Base-by-base conservation (phyloP, 768 basidiomycete genomes). In the Vararia minispora region DNA sequence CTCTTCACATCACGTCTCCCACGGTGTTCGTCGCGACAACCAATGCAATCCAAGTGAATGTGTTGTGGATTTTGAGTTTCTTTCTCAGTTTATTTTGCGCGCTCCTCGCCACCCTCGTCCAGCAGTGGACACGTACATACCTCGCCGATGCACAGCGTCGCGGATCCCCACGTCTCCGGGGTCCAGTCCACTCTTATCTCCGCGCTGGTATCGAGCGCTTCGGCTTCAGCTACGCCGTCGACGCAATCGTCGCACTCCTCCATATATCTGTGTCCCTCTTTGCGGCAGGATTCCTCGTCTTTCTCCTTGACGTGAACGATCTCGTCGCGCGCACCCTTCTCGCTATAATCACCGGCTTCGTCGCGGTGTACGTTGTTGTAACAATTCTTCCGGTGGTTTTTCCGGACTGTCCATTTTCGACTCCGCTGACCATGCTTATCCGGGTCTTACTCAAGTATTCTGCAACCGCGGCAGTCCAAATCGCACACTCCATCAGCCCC, bases 251-350 rank as follows among this genome's bases (percentile, higher is more conserved):
- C 3, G 14, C 34, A 2, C 40, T 44, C 16, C 28, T 44, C 22
- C 43, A 44, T 10, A 14, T 36, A 0, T 44, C 43, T 2, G 29
- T 44, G 9, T 44, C 41, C 40, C 40, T 41, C 5, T 44, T 42
- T 21, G 24, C 41, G 12, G 26, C 35, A 7, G 43, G 43, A n/a
- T 40, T 44, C 6, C 39, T 42, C 35, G 25, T 44, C 26, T 44
- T 40, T 22, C 25, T 42, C 8, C 35, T 42, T 14, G 22, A 17
- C 25, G 35, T 42, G 17, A 40, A 44, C 5, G 34, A 35, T 27
- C 32, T 30, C n/a, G 23, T 44, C 12, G 43, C 40, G 13, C 33
- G 20, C 25, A 9, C 31, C 29, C 13, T 16, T 24, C 25, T 44
- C 3, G 30, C 40, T 3, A 28, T 25, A 7, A 32, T 29, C n/a